Base-by-base conservation (phyloP, 2,329 filamentous ascomycete species). In the Lachnellula hyalina region DNA sequence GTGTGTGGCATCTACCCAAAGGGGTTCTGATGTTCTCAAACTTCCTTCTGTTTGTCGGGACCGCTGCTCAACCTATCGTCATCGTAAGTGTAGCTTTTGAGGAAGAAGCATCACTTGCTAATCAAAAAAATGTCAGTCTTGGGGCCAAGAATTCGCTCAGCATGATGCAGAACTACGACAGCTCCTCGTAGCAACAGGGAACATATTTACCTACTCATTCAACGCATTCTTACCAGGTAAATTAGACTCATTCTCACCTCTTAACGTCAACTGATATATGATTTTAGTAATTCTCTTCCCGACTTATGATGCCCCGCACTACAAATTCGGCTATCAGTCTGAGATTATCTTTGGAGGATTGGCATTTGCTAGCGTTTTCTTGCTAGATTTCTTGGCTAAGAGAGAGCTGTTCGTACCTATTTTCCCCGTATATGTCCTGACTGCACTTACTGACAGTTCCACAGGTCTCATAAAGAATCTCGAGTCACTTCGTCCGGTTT, bases 301-400 rank as follows among this genome's bases (percentile, higher is more conserved):
- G 7, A 69, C 68, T 0, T 68, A 71, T 47, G 65, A 71, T 49
- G 68, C 69, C 2, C 68, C 69, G 6, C 61, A 68, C 15, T 71
- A 71, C 54, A 64, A 67, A 35, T 70, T 70, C 41, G 68, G 66
- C 1, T 71, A 71, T 47, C 68, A 71, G 52, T 58, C 69, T 21
- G 47, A 69, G 46, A 68, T 70, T n/a, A 42, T 70, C 5, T 71
- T 67, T 47, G 68, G 68, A 12, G 68, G 66, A 5, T 54, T 70
- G 5, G 63, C 64, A 1, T 61, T 67, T 5, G 28, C 64, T 25
- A 53, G 55, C 47, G 47, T 51, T 12, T 53, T n/a, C 19, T 25
- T 53, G 14, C 19, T 59, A 21, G 35, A 40, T 12, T 54, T 49
- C 34, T 34, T 59, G 12, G 38, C 49, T 21, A 59, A 38, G 11